Evolutionary conservation across 129 eudicot species (phyloP), one percentile per base, ranked within the genome.

Genomic region (Calendula officinalis): DNA sequence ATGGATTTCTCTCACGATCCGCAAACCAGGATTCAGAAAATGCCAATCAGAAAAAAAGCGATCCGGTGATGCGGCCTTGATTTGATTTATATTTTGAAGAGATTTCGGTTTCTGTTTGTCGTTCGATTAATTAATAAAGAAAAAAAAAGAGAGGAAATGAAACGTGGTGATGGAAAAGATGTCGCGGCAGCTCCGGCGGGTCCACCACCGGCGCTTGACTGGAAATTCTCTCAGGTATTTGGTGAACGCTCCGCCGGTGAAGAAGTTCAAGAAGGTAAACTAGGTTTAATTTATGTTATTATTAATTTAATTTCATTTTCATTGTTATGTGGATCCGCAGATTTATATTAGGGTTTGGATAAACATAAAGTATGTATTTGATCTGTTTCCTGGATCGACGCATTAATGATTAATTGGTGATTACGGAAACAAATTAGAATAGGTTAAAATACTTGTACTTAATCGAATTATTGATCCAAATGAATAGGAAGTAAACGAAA

Each of bases 181-280:
- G 79, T 57, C 12, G 75, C 79, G 47, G 82, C 79, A 71, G 81
- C 89, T 75, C 75, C 84, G 84, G 80, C 82, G 67, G 82, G 78
- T 27, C 79, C 86, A 64, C 89, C 86, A 39, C 72, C 84, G 77
- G 78, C 95, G 82, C 86, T 88, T 47, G 92, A 88, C 65, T 88
- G 96, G 96, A 88, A 82, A 67, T 88, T 84, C 65, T 82, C 91
- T 44, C 88, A 88, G 88, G 91, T 84, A 6, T 84, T 84, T 13
- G 96, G 89, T 47, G 96, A 84, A 66, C 82, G 84, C 12, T 55
- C 83, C 38, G 82, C 89, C 53, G 96, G 89, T 16, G 92, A 88
- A 62, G 86, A 80, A 80, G 89, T 82, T 46, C 86, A 84, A 12
- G 92, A 81, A 73, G 80, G 86, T 81, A 73, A 33, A 64, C 10